Percentiles rank a stretch among this genome's conserved stretches.
phyloP scores from a whole-genome alignment of 768 basidiomycete genomes.

The Antrodiella citrinella region DNA sequence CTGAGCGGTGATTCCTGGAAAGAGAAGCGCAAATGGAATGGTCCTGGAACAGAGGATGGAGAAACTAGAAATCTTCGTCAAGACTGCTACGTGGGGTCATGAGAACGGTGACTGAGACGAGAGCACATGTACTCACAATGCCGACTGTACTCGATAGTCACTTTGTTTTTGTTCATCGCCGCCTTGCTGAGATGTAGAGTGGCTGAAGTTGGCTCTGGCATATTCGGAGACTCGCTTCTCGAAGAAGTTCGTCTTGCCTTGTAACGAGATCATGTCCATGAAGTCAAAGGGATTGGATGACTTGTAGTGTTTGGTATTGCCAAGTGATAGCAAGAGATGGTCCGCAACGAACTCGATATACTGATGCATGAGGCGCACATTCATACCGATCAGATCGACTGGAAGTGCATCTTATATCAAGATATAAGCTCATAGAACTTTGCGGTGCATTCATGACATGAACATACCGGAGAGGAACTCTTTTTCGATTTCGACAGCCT shows the following conservation, averaged over 20 bases:
- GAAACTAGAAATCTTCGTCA: conserved; percentile 33
- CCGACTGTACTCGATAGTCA: conserved; percentile 10
- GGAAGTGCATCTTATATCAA: conserved; percentile 66
- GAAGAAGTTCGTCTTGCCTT: conserved; percentile 97
- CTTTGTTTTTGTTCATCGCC: conserved; percentile 1
- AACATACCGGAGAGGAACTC: conserved; percentile 69
- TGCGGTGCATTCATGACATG: not conserved
- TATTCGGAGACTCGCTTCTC: conserved; percentile 92
- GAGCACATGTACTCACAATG: conserved; percentile 29
- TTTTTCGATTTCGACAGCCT: conserved; percentile 83
- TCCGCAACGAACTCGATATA: conserved; percentile 93
- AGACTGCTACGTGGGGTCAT: conserved; percentile 23
- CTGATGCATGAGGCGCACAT: conserved; percentile 79
- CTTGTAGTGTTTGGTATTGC: conserved; percentile 74
- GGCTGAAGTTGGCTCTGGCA: conserved; percentile 54
- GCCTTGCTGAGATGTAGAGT: not conserved
- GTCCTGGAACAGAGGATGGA: not conserved
- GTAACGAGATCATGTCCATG: conserved; percentile 92
- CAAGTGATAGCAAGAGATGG: conserved; percentile 75
- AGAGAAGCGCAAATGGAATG: too few species aligned
- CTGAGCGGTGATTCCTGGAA: too few species aligned
- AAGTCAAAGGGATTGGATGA: conserved; percentile 83
- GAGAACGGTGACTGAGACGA: not conserved
- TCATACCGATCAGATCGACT: conserved; percentile 87
- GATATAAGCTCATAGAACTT: not conserved